Evolutionary conservation across 2,329 filamentous ascomycete species (phyloP).

Genomic region (Aspergillus bombycis): DNA sequence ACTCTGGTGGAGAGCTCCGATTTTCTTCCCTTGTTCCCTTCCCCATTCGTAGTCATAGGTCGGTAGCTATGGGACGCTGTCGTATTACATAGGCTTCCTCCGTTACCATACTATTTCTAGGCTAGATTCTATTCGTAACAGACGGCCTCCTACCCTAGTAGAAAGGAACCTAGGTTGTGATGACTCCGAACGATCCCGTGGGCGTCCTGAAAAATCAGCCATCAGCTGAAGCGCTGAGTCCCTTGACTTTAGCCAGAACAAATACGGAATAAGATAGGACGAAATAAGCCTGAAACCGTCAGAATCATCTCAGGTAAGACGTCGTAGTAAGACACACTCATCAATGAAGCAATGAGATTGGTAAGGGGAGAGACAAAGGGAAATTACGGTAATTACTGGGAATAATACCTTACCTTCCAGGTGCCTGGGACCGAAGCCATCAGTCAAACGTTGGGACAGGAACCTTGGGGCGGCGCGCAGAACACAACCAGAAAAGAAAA

Average conservation of each 20-base stretch:
- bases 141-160: constrained; percentile 8
- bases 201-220: background rate
- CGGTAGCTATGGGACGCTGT: background rate
- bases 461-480: constrained; percentile 3
- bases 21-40: constrained; percentile 16
- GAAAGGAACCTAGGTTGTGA: background rate
- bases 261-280: background rate
- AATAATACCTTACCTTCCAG: constrained; percentile 5
- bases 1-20: constrained; percentile 24
- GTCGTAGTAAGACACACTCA: constrained; percentile 1
- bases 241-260: background rate
- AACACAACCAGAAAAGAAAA: constrained; percentile 21
- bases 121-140: constrained; percentile 6
- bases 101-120: constrained; percentile 8
- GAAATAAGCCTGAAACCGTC: background rate
- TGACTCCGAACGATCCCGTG: background rate
- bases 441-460: constrained; percentile 13
- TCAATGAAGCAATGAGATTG: background rate
- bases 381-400: constrained; percentile 1
- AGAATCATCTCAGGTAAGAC: constrained; percentile 4
- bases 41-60: background rate
- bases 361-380: background rate
- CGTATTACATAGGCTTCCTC: constrained; percentile 8
- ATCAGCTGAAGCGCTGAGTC: background rate
- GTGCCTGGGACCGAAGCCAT: background rate